phyloP scores from a whole-genome alignment of 306 rosid species.

The Potentilla sterilis region DNA sequence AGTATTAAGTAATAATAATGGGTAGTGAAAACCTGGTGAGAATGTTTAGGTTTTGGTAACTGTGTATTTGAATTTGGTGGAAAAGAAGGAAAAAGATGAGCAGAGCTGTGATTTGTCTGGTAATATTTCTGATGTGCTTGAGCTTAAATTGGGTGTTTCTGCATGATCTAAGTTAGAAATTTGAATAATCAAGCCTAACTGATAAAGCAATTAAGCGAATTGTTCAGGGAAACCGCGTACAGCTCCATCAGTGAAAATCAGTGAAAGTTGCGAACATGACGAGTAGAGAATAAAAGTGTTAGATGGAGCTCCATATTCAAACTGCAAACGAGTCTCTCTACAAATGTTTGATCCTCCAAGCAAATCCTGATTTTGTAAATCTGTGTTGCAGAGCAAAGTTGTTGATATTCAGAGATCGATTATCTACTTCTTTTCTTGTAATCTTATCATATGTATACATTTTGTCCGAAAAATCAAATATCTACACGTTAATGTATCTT shows the following conservation, averaged over 20 bases:
- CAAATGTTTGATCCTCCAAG: no score
- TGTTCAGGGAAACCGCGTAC: not conserved
- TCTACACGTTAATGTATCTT: no score
- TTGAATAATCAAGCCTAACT: not conserved
- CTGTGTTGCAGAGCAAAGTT: no score
- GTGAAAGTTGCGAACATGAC: not conserved
- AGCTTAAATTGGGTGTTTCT: not conserved
- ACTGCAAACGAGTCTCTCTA: not conserved
- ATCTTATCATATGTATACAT: no score
- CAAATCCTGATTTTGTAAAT: no score
- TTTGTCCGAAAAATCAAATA: no score
- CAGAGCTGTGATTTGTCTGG: not conserved
- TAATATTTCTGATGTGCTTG: not conserved
- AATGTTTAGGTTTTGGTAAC: not conserved
- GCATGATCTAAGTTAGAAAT: not conserved
- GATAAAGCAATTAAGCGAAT: not conserved
- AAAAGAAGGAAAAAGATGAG: not conserved
- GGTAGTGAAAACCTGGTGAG: not conserved
- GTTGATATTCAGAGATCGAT: no score
- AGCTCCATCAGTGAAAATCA: no score
- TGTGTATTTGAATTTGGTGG: not conserved
- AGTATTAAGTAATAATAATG: not conserved
- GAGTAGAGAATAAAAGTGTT: not conserved
- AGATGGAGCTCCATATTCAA: not conserved
- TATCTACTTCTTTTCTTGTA: no score